phyloP scores from a whole-genome alignment of 1,139 yeast species.

The Nakaseomyces sp. region DNA sequence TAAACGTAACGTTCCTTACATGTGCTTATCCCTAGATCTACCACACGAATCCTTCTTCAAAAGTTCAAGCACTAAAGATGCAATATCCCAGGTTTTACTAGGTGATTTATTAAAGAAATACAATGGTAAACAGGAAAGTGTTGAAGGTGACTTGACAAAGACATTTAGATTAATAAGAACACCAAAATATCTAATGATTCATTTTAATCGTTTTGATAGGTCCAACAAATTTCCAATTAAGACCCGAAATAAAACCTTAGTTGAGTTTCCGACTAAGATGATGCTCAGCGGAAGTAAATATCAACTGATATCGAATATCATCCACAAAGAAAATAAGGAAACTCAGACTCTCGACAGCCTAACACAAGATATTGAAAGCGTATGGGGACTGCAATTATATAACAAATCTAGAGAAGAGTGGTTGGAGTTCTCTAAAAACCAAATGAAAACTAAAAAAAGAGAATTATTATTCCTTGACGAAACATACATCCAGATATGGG shows the following conservation, averaged over 20 bases:
- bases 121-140: conserved; percentile 26
- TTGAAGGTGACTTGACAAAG: conserved; percentile 15
- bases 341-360: conserved; percentile 10
- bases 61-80: conserved; percentile 34
- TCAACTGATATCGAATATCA: conserved; percentile 43
- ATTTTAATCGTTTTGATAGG: conserved; percentile 46
- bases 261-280: conserved; percentile 45
- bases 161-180: conserved; percentile 37
- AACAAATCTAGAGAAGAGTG: conserved; percentile 41
- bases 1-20: conserved; percentile 33
- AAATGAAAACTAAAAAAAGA: conserved; percentile 40
- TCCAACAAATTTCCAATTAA: conserved; percentile 33
- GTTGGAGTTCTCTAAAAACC: conserved; percentile 49
- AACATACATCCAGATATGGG: conserved; percentile 64
- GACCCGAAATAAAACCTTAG: conserved; percentile 53
- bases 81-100: conserved; percentile 48
- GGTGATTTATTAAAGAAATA: conserved; percentile 42
- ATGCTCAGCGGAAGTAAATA: conserved; percentile 31
- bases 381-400: conserved; percentile 48
- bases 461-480: conserved; percentile 58
- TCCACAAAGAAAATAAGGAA: conserved; percentile 34
- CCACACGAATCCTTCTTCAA: conserved; percentile 52
- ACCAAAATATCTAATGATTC: conserved; percentile 50
- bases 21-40: conserved; percentile 50
- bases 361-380: conserved; percentile 28